phyloP scores from a whole-genome alignment of 495 filamentous ascomycete species.

The Corynascus novoguineensis region DNA sequence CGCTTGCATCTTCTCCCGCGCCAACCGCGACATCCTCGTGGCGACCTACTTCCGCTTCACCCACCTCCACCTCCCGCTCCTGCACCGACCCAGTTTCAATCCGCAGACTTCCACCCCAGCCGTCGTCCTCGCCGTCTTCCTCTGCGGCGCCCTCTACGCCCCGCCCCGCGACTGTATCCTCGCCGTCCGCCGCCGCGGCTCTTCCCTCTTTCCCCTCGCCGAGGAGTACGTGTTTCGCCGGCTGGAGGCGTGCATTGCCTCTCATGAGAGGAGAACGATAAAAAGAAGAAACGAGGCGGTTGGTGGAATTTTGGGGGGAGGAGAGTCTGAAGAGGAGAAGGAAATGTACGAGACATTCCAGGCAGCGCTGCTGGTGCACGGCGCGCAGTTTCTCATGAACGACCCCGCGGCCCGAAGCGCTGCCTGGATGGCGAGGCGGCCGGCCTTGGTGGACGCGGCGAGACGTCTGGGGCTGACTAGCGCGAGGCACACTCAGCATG shows the following conservation, averaged over 20 bases:
- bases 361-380: conserved; percentile 12
- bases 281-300: background rate
- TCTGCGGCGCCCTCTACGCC: conserved; percentile 1
- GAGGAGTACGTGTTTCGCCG: conserved; percentile 5
- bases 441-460: conserved; percentile 2
- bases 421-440: background rate
- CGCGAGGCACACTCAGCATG: background rate
- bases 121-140: background rate
- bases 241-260: background rate
- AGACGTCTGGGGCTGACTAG: conserved; percentile 4
- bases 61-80: conserved; percentile 9
- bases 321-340: background rate
- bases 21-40: conserved; percentile 8
- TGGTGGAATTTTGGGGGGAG: background rate
- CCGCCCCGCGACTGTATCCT: conserved; percentile 4
- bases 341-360: conserved; percentile 10
- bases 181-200: background rate
- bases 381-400: conserved; percentile 4
- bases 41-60: conserved; percentile 12
- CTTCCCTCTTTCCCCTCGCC: background rate
- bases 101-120: background rate
- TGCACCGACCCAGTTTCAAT: conserved; percentile 14
- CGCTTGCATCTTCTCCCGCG: conserved; percentile 24
- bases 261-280: too few relatives aligned
- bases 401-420: background rate